These are phyloP conservation scores for Pythium folliculosum DNA, from an alignment of 352 stramenopile genomes.

Conservation along the genomic window DNA sequence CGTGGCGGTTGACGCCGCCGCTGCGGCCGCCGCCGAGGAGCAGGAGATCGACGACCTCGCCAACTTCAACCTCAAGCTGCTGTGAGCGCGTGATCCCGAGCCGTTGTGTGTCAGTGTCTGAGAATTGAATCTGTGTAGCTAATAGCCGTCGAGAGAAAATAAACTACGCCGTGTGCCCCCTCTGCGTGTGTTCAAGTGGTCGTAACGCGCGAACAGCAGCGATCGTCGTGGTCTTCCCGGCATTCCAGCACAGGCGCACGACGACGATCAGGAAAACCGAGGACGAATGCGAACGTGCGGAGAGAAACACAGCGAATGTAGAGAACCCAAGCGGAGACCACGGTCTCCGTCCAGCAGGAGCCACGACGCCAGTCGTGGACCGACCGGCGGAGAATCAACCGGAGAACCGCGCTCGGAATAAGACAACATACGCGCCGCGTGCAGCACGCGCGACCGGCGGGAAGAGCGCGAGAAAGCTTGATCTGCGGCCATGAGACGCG, in stretches of 20 bases:
- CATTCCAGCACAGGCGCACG: neutral
- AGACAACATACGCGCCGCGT: too few relatives aligned
- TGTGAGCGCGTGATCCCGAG: conserved; percentile 12
- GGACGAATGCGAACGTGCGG: neutral
- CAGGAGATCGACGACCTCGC: conserved; percentile 55
- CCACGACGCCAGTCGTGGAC: neutral
- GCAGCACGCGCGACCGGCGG: too few relatives aligned
- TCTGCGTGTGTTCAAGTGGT: neutral
- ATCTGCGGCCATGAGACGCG: neutral
- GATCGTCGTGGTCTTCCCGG: too few relatives aligned
- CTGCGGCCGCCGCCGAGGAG: conserved; percentile 25
- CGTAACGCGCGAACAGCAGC: conserved; percentile 1
- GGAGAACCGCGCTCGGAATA: neutral
- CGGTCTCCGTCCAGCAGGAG: neutral
- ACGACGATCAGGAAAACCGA: too few relatives aligned
- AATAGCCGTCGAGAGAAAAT: neutral
- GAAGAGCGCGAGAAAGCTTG: too few relatives aligned
- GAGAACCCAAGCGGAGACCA: neutral
- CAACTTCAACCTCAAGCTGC: conserved; percentile 74
- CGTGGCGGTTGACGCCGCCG: neutral
- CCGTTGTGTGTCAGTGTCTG: neutral
- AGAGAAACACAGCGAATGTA: neutral
- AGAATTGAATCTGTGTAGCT: neutral
- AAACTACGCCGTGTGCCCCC: neutral
- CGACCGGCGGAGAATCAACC: neutral